Conservation (phyloP, 257 asterid species). For the Cruciata laevipes region DNA sequence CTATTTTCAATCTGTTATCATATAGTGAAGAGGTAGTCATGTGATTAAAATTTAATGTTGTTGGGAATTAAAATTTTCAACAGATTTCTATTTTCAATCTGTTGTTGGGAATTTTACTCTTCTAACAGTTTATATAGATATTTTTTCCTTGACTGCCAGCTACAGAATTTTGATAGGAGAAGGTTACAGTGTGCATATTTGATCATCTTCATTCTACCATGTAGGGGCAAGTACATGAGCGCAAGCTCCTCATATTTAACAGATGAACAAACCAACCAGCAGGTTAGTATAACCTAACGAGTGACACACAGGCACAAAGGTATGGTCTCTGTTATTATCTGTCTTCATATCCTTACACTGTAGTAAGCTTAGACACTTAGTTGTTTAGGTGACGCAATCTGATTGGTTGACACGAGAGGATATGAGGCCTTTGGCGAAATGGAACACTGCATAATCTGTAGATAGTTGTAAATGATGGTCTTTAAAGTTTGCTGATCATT, state of each 20-base stretch:
- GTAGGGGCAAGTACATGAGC: background rate
- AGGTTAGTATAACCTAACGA: background rate
- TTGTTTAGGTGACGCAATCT: background rate
- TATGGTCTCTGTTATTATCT: background rate
- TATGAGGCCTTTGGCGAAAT: background rate
- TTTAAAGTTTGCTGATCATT: background rate
- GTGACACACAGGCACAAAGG: background rate
- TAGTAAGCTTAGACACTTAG: background rate
- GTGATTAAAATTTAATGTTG: constrained; percentile 3
- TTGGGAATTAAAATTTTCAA: too few relatives aligned
- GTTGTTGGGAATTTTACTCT: background rate
- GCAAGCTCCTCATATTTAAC: background rate
- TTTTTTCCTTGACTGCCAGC: background rate
- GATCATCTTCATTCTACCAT: background rate
- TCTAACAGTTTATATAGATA: background rate
- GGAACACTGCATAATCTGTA: background rate
- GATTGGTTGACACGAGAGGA: background rate
- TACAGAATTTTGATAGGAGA: background rate
- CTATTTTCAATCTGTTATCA: background rate
- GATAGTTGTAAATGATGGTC: background rate
- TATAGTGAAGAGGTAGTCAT: background rate
- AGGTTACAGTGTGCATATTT: background rate
- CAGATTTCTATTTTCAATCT: too few relatives aligned
- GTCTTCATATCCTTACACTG: background rate
- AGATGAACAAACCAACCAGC: background rate